Evolutionary conservation across 2,329 filamentous ascomycete genomes (phyloP).

Genomic region (Trichoderma simmonsii): DNA sequence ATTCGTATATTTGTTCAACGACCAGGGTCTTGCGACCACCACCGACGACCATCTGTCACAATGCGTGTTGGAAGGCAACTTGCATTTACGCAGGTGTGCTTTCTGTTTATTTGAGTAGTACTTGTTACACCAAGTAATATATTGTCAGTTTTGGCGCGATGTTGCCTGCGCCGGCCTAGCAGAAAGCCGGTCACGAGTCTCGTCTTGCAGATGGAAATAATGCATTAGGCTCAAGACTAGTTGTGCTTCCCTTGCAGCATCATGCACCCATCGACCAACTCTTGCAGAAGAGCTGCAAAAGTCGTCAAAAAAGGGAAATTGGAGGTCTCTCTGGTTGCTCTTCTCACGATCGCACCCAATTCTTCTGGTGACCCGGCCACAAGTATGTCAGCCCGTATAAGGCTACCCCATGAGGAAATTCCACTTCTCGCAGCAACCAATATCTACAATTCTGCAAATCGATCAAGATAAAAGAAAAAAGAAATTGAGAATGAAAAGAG

Average conservation of each 20-base stretch:
- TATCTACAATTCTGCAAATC: background rate
- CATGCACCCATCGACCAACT: background rate
- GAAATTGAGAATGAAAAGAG: background rate
- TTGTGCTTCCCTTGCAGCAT: constrained; percentile 14
- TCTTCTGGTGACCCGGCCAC: background rate
- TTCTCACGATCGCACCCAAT: background rate
- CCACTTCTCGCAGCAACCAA: background rate
- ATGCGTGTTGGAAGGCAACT: background rate
- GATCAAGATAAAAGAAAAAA: background rate
- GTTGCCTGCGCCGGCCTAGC: background rate
- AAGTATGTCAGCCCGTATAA: background rate
- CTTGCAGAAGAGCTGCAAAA: background rate
- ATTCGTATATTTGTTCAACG: background rate
- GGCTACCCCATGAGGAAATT: background rate
- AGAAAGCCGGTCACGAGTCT: background rate
- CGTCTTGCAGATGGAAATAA: constrained; percentile 2
- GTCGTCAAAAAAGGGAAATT: background rate
- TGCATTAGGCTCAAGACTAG: background rate
- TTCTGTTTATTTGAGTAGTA: background rate
- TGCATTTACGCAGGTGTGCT: background rate
- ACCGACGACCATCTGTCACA: background rate
- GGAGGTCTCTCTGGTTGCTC: background rate
- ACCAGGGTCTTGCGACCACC: background rate
- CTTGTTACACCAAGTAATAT: background rate
- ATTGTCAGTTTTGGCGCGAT: background rate